Conservation (phyloP, 176 grass and related monocot species). For the Zoysia pacifica region DNA sequence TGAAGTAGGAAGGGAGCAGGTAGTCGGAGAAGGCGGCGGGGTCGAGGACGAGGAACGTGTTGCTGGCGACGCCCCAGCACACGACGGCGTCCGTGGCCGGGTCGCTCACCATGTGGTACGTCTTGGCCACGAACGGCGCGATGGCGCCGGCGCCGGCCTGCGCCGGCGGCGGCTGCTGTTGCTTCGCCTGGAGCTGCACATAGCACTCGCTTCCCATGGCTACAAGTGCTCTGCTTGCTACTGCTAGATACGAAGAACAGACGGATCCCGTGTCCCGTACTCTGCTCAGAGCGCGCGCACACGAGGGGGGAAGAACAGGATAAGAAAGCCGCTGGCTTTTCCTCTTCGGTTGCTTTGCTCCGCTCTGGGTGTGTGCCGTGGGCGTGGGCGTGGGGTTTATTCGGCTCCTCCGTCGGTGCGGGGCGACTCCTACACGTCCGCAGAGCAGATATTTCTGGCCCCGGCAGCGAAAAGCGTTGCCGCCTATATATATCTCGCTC, state of each 20-base stretch:
- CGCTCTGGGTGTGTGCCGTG: too few species aligned
- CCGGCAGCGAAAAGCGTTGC: background rate
- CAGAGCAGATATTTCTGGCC: conserved; percentile 35
- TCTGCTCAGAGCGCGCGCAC: too few species aligned
- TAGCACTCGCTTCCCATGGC: conserved; percentile 53
- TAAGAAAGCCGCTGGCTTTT: conserved; percentile 28
- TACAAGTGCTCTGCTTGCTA: background rate
- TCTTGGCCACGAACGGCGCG: conserved; percentile 62
- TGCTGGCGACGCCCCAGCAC: conserved; percentile 47
- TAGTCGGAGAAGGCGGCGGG: conserved; percentile 61
- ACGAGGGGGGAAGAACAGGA: conserved; percentile 16
- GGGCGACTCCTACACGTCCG: conserved; percentile 18
- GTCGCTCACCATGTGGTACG: conserved; percentile 67
- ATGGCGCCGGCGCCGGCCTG: background rate
- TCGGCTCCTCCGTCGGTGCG: conserved; percentile 25
- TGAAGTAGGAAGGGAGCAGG: conserved; percentile 76
- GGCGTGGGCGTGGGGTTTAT: background rate
- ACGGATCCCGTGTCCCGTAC: background rate
- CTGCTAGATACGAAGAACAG: background rate
- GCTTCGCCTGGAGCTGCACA: background rate
- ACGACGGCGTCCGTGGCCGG: conserved; percentile 56
- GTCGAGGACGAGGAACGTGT: conserved; percentile 59
- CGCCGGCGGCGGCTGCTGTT: background rate
- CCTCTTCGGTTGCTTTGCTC: too few species aligned
- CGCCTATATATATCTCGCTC: background rate